phyloP scores from a whole-genome alignment of 1,139 yeast species.

The Torulaspora pretoriensis region DNA sequence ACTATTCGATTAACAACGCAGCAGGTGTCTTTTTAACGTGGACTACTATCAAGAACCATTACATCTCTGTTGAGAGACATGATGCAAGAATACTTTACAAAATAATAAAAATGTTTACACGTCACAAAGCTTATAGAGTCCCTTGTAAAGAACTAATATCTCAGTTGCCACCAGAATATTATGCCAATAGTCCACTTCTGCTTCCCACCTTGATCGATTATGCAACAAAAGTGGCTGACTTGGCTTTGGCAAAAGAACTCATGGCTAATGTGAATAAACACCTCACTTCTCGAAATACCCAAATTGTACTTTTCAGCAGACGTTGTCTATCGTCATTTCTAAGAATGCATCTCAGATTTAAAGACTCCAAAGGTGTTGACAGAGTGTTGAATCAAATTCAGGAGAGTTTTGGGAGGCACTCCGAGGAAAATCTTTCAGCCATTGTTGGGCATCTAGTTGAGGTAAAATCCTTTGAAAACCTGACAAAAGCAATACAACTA shows the following conservation, averaged over 20 bases:
- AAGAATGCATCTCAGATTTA: conserved; percentile 39
- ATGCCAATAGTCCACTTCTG: conserved; percentile 39
- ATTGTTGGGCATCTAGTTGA: conserved; percentile 22
- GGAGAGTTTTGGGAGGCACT: conserved; percentile 18
- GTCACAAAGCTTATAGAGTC: conserved; percentile 34
- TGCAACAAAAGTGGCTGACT: conserved; percentile 32
- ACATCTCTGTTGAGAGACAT: conserved; percentile 21
- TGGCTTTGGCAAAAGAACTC: conserved; percentile 32
- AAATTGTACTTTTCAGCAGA: conserved; percentile 22
- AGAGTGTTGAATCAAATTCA: conserved; percentile 38
- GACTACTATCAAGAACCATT: conserved; percentile 24
- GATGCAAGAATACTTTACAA: conserved; percentile 33
- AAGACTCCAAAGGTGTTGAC: conserved; percentile 42
- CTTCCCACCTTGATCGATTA: conserved; percentile 38
- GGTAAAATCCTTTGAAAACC: conserved; percentile 13
- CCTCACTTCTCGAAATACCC: conserved; percentile 27
- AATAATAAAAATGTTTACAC: conserved; percentile 36
- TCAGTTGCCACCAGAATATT: conserved; percentile 37
- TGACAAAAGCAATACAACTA: conserved; percentile 24
- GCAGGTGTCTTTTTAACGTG: conserved; percentile 31
- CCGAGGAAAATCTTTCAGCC: conserved; percentile 23
- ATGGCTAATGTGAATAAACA: conserved; percentile 29
- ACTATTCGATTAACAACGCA: conserved; percentile 24
- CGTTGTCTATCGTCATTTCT: conserved; percentile 39
- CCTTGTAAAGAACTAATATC: conserved; percentile 35